Conservation (phyloP, 352 stramenopile species). For the Achlya hypogyna region DNA sequence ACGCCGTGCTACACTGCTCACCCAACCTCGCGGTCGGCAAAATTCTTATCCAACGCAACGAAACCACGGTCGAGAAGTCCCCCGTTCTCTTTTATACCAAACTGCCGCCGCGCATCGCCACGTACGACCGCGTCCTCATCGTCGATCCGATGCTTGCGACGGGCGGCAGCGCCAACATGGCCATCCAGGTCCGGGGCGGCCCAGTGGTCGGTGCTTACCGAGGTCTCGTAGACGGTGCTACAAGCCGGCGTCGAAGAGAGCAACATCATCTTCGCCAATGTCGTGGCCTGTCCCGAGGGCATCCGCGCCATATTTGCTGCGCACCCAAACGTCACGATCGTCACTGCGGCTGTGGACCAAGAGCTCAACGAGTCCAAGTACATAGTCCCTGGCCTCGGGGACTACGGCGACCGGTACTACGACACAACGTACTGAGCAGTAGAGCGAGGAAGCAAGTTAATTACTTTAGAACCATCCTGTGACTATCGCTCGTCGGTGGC, state of each 20-base stretch:
- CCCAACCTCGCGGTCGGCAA: conserved; percentile 88
- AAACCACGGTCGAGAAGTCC: conserved; percentile 78
- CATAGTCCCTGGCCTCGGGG: conserved; percentile 93
- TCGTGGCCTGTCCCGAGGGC: conserved; percentile 90
- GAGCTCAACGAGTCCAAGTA: conserved; percentile 93
- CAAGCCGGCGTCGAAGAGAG: conserved; percentile 73
- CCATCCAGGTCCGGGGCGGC: conserved; percentile 66
- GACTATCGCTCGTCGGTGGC: neutral
- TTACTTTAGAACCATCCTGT: neutral
- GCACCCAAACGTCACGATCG: conserved; percentile 74
- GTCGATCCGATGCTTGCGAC: conserved; percentile 96
- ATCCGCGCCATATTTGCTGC: conserved; percentile 60
- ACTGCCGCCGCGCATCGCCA: conserved; percentile 75
- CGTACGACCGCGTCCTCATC: conserved; percentile 85
- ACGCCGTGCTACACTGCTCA: conserved; percentile 82
- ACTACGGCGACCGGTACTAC: conserved; percentile 94
- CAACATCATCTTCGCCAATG: conserved; percentile 93
- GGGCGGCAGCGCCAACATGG: conserved; percentile 78
- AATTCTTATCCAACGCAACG: conserved; percentile 95
- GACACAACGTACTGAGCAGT: conserved; percentile 31
- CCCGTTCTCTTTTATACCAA: conserved; percentile 93
- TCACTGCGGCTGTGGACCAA: conserved; percentile 72
- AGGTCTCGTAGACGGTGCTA: conserved; percentile 51
- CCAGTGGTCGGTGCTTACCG: neutral
- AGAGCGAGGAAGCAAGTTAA: neutral